Evolutionary conservation across 2,329 filamentous ascomycete species (phyloP), one percentile per base, ranked within the genome.

Genomic region (Pseudonectria foliicola): DNA sequence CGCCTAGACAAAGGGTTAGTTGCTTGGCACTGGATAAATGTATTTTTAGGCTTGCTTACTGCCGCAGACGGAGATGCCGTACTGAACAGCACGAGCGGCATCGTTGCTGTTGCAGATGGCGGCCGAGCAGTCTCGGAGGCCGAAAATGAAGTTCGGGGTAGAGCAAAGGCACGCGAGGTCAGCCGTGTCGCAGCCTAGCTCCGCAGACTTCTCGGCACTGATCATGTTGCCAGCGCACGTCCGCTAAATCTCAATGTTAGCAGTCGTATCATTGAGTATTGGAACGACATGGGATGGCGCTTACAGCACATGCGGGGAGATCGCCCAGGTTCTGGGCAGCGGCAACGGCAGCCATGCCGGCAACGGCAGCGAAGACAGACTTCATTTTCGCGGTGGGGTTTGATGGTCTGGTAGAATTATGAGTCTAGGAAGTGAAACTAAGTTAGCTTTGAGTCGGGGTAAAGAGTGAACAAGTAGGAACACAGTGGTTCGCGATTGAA

Each of bases 281-380:
- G n/a, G 25, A 18, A 11, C 10, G 23, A 15, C 13, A 8, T 3
- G 13, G 14, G 25, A 16, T 8, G 6, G 32, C 8, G 43, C 73
- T 66, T 70, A 77, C 74, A 56, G 66, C 72, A 48, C 74, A 78
- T 13, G 52, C 38, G 24, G 71, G 64, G 33, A 76, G 67, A 36
- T 58, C 55, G 38, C 55, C 34, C 30, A 60, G 33, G 42, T 60
- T 51, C 52, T 72, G 68, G 27, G 63, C 67, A 13, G 56, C 56
- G 41, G 52, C 62, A 27, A 62, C 50, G 31, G 62, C 57, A 43
- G 61, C 61, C 36, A 68, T 50, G 44, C 62, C 52, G 54, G 61
- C 61, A 49, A 67, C 46, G 42, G 67, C 50, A 47, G 71, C 48
- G 46, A 67, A 43, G 38, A 60, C 52, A 37, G 61, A 59, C 68